Base-by-base conservation (phyloP, 2,329 filamentous ascomycete species). In the Ceratocystis eucalypticola region DNA sequence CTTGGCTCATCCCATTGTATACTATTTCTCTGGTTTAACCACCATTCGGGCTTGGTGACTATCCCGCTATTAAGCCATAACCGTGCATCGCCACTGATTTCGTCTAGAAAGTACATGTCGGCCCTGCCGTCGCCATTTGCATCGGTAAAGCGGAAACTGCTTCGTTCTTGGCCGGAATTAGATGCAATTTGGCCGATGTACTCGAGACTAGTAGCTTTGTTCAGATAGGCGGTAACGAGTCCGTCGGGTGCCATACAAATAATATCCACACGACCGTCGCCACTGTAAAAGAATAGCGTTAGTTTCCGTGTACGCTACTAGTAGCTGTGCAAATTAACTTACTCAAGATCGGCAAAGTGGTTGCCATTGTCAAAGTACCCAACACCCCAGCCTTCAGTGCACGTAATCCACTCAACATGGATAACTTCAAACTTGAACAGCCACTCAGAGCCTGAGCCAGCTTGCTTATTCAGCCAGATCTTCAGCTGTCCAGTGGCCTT, bases 101-200 rank as follows among this genome's bases (percentile, higher is more conserved):
- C 75, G 63, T 78, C 71, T 25, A 73, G 67, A 70, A 70, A 74
- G 28, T 76, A 65, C 25, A 76, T 67, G 68, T 78, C 76, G 20
- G 71, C 73, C 5, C 61, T 68, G 17, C 74, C 74, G 53, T 76
- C 74, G 12, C 75, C 74, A 64, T 77, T 74, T 25, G 77, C 73
- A 68, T 78, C 77, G 3, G 73, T 74, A 46, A 70, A 78, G 7
- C 72, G 72, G 10, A 75, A 64, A 66, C 77, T 75, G 12, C 75
- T 74, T 0, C 75, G 73, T 61, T 77, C 75, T 12, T 69, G 70
- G 30, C 64, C 70, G 48, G 72, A 70, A 12, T 69, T 63, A 61
- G 69, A 69, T 68, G 74, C 75, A 66, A 75, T 69, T 70, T 74
- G 73, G n/a, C 65, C 70, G 12, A 71, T 69, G 65, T 69, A 33